phyloP scores from a whole-genome alignment of 768 basidiomycete species.

The Boletus fagicola region DNA sequence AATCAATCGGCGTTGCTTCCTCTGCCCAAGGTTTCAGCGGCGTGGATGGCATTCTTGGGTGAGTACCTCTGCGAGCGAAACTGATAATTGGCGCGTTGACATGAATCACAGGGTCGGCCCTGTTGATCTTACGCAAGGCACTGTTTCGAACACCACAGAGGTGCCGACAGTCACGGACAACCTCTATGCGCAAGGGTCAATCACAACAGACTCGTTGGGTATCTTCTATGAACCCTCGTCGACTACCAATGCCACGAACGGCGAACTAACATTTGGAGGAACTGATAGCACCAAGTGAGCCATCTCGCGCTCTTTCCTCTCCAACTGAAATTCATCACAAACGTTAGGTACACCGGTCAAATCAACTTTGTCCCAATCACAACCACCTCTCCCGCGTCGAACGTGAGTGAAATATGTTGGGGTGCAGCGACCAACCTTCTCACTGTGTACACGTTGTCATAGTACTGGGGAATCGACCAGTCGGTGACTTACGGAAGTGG shows the following conservation, averaged over 20 bases:
- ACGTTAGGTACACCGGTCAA: constrained; percentile 31
- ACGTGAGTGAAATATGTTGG: constrained; percentile 13
- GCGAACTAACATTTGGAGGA: constrained; percentile 56
- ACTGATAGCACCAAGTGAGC: constrained; percentile 45
- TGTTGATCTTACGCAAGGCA: constrained; percentile 45
- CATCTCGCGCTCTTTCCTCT: background rate
- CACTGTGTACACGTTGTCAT: background rate
- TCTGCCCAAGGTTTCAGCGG: constrained; percentile 42
- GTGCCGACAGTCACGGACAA: constrained; percentile 62
- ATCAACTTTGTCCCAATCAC: constrained; percentile 44
- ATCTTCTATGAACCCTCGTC: constrained; percentile 55
- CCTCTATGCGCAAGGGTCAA: constrained; percentile 46
- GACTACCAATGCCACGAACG: constrained; percentile 37
- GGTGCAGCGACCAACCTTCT: background rate
- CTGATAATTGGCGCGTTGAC: background rate
- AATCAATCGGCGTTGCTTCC: constrained; percentile 48
- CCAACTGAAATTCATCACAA: background rate
- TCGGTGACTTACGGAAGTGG: constrained; percentile 35
- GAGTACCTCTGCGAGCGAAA: background rate
- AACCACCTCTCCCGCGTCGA: constrained; percentile 43
- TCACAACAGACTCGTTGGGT: constrained; percentile 45
- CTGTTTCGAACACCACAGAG: constrained; percentile 37
- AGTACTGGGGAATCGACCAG: constrained; percentile 50
- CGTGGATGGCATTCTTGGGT: constrained; percentile 56
- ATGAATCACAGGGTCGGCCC: constrained; percentile 44